Conservation (phyloP, 768 basidiomycete species). For the Suillus variegatus region DNA sequence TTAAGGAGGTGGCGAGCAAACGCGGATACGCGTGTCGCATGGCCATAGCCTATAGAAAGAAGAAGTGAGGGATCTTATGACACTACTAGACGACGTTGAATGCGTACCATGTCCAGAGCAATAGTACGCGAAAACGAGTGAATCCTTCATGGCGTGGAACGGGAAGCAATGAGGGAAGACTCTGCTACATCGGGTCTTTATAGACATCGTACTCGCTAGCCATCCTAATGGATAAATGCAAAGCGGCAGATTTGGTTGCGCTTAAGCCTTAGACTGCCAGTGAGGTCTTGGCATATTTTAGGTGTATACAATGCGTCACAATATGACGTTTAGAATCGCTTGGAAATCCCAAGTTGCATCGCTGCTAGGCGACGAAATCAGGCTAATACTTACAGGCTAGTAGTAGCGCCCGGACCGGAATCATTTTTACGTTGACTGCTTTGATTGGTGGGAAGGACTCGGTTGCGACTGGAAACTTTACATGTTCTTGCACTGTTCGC, state of each 20-base stretch:
- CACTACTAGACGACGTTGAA: conserved; percentile 4
- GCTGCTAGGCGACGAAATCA: not conserved
- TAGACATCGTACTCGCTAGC: not conserved
- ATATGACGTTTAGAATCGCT: not conserved
- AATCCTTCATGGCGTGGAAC: not conserved
- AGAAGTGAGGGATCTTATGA: conserved; percentile 1
- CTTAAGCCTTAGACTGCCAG: not conserved
- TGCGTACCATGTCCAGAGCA: conserved; percentile 72
- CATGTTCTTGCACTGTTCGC: not conserved
- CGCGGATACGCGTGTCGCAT: conserved; percentile 81
- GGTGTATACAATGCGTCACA: not conserved
- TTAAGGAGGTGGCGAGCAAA: conserved; percentile 61
- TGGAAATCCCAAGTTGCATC: not conserved
- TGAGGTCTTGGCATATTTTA: not conserved
- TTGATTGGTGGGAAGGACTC: not conserved
- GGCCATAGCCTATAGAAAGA: conserved; percentile 64
- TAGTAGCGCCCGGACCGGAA: not conserved
- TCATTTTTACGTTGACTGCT: not conserved
- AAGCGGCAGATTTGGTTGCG: not conserved
- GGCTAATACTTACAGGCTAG: not conserved
- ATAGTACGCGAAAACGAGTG: conserved; percentile 62
- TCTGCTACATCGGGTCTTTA: not conserved
- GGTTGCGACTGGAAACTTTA: not conserved
- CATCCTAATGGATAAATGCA: not conserved
- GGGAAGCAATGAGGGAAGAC: not conserved